Base-by-base conservation (phyloP, 345 rosid species). In the Salix dunnii region DNA sequence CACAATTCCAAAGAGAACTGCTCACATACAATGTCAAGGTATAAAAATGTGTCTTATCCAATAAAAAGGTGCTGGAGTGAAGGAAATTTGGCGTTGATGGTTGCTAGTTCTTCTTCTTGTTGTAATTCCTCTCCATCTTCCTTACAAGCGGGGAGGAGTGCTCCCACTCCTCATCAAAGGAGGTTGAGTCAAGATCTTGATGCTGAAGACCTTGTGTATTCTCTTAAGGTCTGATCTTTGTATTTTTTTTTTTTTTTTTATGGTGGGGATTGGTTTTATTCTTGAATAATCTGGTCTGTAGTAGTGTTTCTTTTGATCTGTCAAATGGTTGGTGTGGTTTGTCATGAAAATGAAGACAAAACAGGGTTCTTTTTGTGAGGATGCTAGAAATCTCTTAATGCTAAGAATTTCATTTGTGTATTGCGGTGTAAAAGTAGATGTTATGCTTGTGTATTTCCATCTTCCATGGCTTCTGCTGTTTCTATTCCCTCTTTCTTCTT, bases 11-110 rank as follows among this genome's bases (percentile, higher is more conserved):
- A 64, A 1, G 85, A 83, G 65, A 61, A 40, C 30, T 84, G 88
- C 6, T 73, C 76, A 17, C 76, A 82, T 10, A 68, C 67, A 13
- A 33, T 69, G 65, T 80, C 81, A 0, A 80, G 84, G 43, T 60
- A 73, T 65, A 82, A 75, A 30, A 82, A 71, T 17, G 84, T 91
- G 4, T 80, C 87, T 23, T 91, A 87, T 67, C 97, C 92, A 0
- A 79, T 91, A 2, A 81, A 85, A 61, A 84, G 88, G 79, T 76
- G 92, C 2, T 91, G 90, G 90, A 92, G 96, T 35, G 96, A 91
- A 80, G 90, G 91, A 16, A 79, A 73, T 77, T 76, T 92, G 81
- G 82, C 81, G 49, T 43, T 88, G 81, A 69, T 73, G n/a, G 72
- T 38, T 3, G 68, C 60, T 42, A 10, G 16, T 2, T 53, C 36